Base-by-base conservation (phyloP, 2,329 filamentous ascomycete species). In the Colletotrichum tropicale region DNA sequence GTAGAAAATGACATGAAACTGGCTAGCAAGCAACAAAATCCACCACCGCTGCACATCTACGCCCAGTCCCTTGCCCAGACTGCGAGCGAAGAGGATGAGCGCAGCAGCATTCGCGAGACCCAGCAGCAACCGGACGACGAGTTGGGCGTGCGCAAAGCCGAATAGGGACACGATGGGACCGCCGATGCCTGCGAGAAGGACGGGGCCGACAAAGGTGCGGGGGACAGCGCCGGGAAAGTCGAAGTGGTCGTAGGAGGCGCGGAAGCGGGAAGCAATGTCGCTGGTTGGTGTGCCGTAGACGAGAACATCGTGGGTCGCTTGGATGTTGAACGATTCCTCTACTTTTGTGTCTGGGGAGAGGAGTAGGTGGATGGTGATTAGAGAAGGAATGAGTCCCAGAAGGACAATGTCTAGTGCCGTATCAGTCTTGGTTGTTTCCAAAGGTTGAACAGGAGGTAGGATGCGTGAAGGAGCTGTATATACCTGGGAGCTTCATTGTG, bases 291-390 rank as follows among this genome's bases (percentile, higher is more conserved):
- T 92, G 28, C 96, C 96, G 83, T 97, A 95, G 48, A 91, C 90
- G 75, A 98, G 85, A 43, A 99, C 94, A 83, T 99, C 97, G 84
- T 98, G 97, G 5, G 93, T 91, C 8, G 97, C 97, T 84, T 99
- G 97, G 74, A 98, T 92, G 84, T 98, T 98, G 90, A 99, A 98
- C 1, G 96, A 98, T 85, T 99, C 97, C 84, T 99, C 97, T 75
- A 99, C 97, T 85, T 99, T 99, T 73, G 96, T 98, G 87, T 98
- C 96, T 1, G 97, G 97, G 13, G 96, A 92, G 28, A 92, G 83
- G 76, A 92, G 81, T 71, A 98, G 91, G 84, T 98, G 95, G 70
- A 94, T 71, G 74, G 94, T 83, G 79, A 95, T 88, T 38, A 93
- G 82, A 4, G 88, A 83, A 2, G 94, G 94, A 74, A 96, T 87